Conservation (phyloP, 2,329 filamentous ascomycete species). For the Grosmannia clavigera region DNA sequence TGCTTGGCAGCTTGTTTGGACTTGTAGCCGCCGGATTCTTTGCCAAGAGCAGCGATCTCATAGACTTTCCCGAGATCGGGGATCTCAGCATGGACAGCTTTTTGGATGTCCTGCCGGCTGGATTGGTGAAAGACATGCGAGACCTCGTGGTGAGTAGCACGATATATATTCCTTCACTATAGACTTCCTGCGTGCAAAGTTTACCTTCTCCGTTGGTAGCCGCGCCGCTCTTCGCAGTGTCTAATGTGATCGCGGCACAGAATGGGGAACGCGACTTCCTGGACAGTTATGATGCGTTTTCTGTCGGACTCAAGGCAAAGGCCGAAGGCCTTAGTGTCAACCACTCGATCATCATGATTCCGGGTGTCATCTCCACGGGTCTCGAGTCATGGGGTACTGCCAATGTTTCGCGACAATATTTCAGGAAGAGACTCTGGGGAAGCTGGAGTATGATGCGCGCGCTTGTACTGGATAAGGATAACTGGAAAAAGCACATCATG, state of each 20-base stretch:
- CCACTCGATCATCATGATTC: conserved; percentile 93
- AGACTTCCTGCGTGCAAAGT: neutral
- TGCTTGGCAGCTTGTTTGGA: conserved; percentile 80
- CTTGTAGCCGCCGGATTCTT: conserved; percentile 83
- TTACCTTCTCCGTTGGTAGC: neutral
- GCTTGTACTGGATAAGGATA: conserved; percentile 79
- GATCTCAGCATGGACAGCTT: conserved; percentile 76
- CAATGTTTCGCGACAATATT: conserved; percentile 75
- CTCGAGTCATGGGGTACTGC: conserved; percentile 94
- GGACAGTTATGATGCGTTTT: conserved; percentile 86
- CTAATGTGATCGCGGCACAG: conserved; percentile 25
- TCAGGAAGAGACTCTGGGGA: conserved; percentile 88
- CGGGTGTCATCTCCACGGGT: conserved; percentile 93
- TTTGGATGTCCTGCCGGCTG: conserved; percentile 76
- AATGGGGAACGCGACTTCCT: conserved; percentile 73
- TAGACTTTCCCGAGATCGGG: conserved; percentile 58
- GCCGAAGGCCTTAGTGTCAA: conserved; percentile 68
- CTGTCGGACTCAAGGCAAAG: conserved; percentile 73
- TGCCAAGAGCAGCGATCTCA: conserved; percentile 77
- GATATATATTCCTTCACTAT: neutral
- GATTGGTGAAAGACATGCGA: conserved; percentile 72
- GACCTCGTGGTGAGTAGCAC: conserved; percentile 59
- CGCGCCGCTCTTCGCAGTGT: neutral
- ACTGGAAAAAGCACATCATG: conserved; percentile 96
- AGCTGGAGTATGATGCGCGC: conserved; percentile 99